Evolutionary conservation across 148 eudicot species (phyloP), one percentile per base, ranked within the genome.

Genomic region (Tetragonia tetragonoides): DNA sequence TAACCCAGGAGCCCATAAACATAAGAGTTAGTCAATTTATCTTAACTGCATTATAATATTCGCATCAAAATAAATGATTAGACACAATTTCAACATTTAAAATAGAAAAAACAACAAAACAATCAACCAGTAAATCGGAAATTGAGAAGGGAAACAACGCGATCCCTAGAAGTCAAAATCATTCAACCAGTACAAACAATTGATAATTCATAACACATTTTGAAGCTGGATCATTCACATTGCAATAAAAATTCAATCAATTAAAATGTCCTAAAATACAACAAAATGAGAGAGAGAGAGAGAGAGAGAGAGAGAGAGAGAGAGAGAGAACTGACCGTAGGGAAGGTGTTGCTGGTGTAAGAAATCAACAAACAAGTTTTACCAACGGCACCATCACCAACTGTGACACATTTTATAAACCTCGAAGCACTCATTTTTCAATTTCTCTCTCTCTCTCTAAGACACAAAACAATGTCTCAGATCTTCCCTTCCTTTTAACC

Each of bases 261-360:
- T 21, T 60, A 37, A 66, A 68, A 66, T 49, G 38, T 40, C 37
- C 9, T 5, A 44, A 44, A 44, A 5, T 57, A 8, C n/a, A 17
- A 23, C 17, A 23, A n/a, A 70, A 49, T 24, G 2, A 3, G n/a
- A 15, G 10, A 60, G n/a, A 14, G 3, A 10, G 17, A 57, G 16
- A 82, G 21, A 18, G 21, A 3, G n/a, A 76, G 8, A 11, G 7
- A 70, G 23, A 38, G n/a, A 54, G 16, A 42, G 44, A 20, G 16
- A 37, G 40, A 81, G 63, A 24, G 18, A 64, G 24, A 65, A 75
- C 83, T 75, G 38, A 93, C 98, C 84, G 98, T 91, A 59, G 98
- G 98, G 65, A 93, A 93, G 41, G 98, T 93, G 78, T 90, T 93
- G 92, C 98, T 93, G 89, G 98, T 93, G 89, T 93, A 93, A 18